Evolutionary conservation across 805 yeast genomes (phyloP).

Genomic region (Saccharomycopsis olivae): DNA sequence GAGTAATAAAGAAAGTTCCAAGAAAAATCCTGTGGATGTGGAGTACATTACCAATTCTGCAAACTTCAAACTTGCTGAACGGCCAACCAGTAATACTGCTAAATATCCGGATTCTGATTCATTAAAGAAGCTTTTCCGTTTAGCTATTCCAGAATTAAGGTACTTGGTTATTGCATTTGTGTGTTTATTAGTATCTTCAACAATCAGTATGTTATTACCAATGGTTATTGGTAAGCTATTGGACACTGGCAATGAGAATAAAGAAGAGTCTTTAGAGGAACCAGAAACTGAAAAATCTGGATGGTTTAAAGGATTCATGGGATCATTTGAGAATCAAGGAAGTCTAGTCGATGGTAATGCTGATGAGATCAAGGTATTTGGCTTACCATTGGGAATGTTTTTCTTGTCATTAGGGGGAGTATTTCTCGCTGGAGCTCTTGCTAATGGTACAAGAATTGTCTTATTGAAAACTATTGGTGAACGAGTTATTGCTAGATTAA

Average conservation of each 20-base stretch:
- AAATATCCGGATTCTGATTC: constrained; percentile 17
- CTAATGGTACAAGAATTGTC: constrained; percentile 75
- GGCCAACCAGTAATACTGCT: constrained; percentile 2
- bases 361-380: constrained; percentile 33
- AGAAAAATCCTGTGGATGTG: no score
- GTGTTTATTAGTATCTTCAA: constrained; percentile 58
- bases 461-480: constrained; percentile 76
- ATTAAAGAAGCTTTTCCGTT: constrained; percentile 33
- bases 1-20: no score
- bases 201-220: constrained; percentile 76
- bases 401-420: constrained; percentile 49
- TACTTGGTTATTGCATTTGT: constrained; percentile 51
- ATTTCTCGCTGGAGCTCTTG: constrained; percentile 62
- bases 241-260: constrained; percentile 41
- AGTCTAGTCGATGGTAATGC: constrained; percentile 23
- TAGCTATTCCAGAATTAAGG: constrained; percentile 48
- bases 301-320: constrained; percentile 15
- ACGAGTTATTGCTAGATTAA: constrained; percentile 70
- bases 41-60: constrained; percentile 1
- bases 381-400: constrained; percentile 54
- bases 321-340: constrained; percentile 4
- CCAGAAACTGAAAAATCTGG: constrained; percentile 19
- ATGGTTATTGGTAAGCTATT: constrained; percentile 76
- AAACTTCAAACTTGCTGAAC: constrained; percentile 12
- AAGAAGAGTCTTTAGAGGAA: constrained; percentile 5